Evolutionary conservation across 1,284 basidiomycete genomes (phyloP).

Genomic region (Melampsora abietis-canadensis): DNA sequence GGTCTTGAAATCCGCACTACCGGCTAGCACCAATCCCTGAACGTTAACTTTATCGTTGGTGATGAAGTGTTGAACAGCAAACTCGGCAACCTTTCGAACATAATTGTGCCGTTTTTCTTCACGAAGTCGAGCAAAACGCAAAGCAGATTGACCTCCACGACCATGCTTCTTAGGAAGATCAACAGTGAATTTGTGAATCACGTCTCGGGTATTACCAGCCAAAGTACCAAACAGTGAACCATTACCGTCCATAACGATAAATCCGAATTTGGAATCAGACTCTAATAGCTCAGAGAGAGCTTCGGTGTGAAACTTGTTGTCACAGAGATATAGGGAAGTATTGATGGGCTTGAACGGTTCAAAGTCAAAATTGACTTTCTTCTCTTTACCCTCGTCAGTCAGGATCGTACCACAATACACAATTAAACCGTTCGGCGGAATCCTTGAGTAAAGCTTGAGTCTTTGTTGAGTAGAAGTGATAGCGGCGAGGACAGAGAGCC

Average conservation of each 20-base stretch:
- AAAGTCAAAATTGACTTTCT: constrained; percentile 84
- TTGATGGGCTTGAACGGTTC: constrained; percentile 93
- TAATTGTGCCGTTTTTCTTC: constrained; percentile 99
- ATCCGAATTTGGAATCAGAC: constrained; percentile 95
- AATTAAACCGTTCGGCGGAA: constrained; percentile 93
- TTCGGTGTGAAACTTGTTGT: constrained; percentile 99
- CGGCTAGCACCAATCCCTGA: constrained; percentile 91
- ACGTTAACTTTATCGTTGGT: constrained; percentile 98
- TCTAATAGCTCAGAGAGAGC: constrained; percentile 93
- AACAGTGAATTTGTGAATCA: constrained; percentile 97
- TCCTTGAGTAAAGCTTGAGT: constrained; percentile 91
- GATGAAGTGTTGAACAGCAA: constrained; percentile 96
- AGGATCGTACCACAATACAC: constrained; percentile 88
- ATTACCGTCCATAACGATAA: constrained; percentile 99
- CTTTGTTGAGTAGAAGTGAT: constrained; percentile 99
- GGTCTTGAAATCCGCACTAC: constrained; percentile 98
- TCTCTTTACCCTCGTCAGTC: constrained; percentile 98
- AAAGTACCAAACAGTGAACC: constrained; percentile 94
- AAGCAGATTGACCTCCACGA: constrained; percentile 98
- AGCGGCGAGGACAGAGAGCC: constrained; percentile 92
- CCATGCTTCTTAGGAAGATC: constrained; percentile 97
- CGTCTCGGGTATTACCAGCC: constrained; percentile 92
- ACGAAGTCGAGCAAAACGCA: constrained; percentile 98
- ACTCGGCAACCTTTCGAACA: constrained; percentile 95
- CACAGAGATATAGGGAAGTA: constrained; percentile 96